phyloP scores from a whole-genome alignment of 2,329 filamentous ascomycete genomes.

The Fusarium piperis region DNA sequence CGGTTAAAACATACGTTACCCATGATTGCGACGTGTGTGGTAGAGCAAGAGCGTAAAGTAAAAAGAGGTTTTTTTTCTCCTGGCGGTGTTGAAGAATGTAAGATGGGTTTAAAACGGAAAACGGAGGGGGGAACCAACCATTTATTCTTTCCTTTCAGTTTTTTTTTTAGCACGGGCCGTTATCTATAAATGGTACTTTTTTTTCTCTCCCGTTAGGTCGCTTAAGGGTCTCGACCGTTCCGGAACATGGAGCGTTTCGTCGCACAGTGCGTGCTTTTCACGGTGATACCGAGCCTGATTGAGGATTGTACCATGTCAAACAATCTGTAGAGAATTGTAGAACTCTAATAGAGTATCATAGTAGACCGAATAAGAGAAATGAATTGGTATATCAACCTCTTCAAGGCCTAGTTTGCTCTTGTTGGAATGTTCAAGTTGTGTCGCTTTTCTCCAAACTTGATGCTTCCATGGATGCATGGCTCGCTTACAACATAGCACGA shows the following conservation, averaged over 20 bases:
- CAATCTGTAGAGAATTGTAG: not conserved
- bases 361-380: not conserved
- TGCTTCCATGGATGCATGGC: not conserved
- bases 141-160: slow-evolving; percentile 9
- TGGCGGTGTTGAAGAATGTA: slow-evolving; percentile 28
- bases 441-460: not conserved
- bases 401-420: not conserved
- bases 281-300: not conserved
- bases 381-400: not conserved
- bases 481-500: not conserved
- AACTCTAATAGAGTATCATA: not conserved
- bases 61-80: slow-evolving; percentile 1
- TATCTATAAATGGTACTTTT: slow-evolving; percentile 24
- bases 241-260: slow-evolving; percentile 4
- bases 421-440: not conserved
- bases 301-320: not conserved
- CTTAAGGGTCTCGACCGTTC: slow-evolving; percentile 33
- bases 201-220: slow-evolving; percentile 13
- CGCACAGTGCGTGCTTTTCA: not conserved
- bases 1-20: slow-evolving; percentile 47
- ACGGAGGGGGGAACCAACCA: slow-evolving; percentile 14
- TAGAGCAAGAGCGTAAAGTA: slow-evolving; percentile 1
- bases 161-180: slow-evolving; percentile 12
- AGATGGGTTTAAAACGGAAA: slow-evolving; percentile 29
- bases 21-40: slow-evolving; percentile 42